Evolutionary conservation across 345 rosid species (phyloP), one percentile per base, ranked within the genome.

Genomic region (Eucalyptus virginea): DNA sequence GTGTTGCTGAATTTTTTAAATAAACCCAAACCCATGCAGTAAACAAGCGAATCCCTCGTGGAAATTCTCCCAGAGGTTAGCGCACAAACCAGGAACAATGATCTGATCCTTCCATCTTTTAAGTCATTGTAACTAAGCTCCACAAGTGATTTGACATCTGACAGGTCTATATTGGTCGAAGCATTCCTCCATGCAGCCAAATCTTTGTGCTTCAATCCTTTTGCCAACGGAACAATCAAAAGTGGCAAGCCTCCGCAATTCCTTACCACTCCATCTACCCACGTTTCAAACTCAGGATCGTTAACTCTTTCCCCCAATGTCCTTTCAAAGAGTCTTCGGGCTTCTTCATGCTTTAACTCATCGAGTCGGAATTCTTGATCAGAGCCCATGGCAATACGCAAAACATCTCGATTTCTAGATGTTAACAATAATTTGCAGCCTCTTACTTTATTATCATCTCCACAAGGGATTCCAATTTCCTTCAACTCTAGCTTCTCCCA

Each of bases 371-470:
- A 26, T 8, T 15, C 28, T 30, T 7, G 88, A 2, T 87, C 56
- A n/a, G 13, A 30, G 13, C 80, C 54, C 94, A 91, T 90, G n/a
- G 49, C 88, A 8, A 16, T 37, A 54, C 2, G 3, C 49, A 93
- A 44, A 16, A 94, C 86, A 45, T 81, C 37, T 32, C 2, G 50
- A 0, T 9, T 16, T 72, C 91, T 90, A 1, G 94, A 90, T 1
- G 94, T 91, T n/a, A 94, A 2, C 28, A 93, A 34, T 28, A 93
- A 2, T 48, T 91, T 94, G 90, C 91, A 65, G 40, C 77, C 77
- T 65, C 40, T 89, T 50, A 54, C 90, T 45, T 69, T 87, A 34
- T 89, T 88, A 50, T 91, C 91, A 8, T 51, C 51, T 1, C 86
- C 87, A 3, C 40, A 88, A 2, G 87, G 87, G 44, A 93, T 92